Base-by-base conservation (phyloP, 352 stramenopile species). In the Achlya hypogyna region DNA sequence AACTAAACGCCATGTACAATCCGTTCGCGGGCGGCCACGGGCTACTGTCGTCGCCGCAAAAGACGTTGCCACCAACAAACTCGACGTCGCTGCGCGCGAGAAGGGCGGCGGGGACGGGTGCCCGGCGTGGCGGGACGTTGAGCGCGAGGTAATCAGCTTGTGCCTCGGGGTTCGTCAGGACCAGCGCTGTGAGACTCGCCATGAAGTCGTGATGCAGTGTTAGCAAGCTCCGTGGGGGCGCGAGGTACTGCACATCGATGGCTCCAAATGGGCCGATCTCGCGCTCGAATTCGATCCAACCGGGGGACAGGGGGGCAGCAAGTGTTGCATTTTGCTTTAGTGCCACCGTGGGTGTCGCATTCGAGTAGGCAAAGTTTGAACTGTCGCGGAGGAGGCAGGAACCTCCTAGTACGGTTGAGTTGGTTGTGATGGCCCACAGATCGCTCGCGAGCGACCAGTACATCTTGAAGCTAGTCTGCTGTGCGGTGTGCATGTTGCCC, bases 391-490 rank as follows among this genome's bases (percentile, higher is more conserved):
- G 20, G 12, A 66, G 28, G 14, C 22, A 58, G 18, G n/a, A 6
- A 8, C 25, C 22, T 6, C 43, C 47, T 6, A 66, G 14, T 12
- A 9, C 22, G 4, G 59, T 35, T 9, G 35, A 32, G 29, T 66
- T 66, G 18, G 42, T 32, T 28, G 38, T 23, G 8, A 66, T 22
- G 0, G 59, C 59, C 32, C n/a, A 43, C 22, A 66, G 35, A 56
- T 66, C 59, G 38, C 29, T 54, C 23, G 59, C 59, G 10, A 66
- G 29, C 12, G 29, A 25, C 59, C 59, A 66, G 18, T 66, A 66
- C 59, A 66, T 66, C 32, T 69, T 69, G 10, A 53, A 31, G 16
- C 27, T 63, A 5, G 62, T 69, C 8, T 62, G 62, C n/a, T 62
- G 45, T 10, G 9, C n/a, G 9, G 22, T n/a, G 18, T 53, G 35